phyloP scores from a whole-genome alignment of 139 green algal genomes.

The Coelastrella sp. region DNA sequence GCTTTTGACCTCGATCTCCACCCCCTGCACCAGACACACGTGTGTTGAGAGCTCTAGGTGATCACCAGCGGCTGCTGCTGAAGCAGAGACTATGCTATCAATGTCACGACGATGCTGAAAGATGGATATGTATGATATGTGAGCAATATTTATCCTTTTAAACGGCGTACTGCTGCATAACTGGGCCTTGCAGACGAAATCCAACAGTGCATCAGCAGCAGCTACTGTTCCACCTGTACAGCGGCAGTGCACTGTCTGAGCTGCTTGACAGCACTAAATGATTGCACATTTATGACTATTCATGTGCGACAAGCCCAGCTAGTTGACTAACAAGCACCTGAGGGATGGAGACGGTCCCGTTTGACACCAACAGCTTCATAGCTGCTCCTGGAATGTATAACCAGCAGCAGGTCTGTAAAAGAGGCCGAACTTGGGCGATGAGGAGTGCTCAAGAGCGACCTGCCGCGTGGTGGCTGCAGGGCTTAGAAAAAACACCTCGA shows the following conservation, averaged over 20 bases:
- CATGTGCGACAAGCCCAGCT: background rate
- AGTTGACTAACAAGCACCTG: slow-evolving; percentile 2
- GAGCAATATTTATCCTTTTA: too few species aligned
- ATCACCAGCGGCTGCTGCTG: too few species aligned
- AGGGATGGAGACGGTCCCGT: slow-evolving; percentile 72
- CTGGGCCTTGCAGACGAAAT: too few species aligned
- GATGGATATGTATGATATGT: too few species aligned
- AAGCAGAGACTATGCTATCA: too few species aligned
- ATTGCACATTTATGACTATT: too few species aligned
- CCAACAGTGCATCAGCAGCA: background rate
- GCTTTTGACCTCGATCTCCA: slow-evolving; percentile 66
- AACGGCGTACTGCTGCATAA: too few species aligned
- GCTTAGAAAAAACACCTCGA: background rate
- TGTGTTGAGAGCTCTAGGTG: too few species aligned
- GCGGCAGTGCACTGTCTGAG: background rate
- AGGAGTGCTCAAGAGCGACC: background rate
- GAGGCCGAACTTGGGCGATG: background rate
- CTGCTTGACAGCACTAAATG: background rate
- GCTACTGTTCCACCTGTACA: background rate
- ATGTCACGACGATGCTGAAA: too few species aligned
- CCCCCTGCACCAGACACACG: slow-evolving; percentile 2
- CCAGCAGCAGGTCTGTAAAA: slow-evolving; percentile 10
- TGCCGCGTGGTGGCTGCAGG: background rate
- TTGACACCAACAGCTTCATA: slow-evolving; percentile 86
- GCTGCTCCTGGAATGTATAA: slow-evolving; percentile 33